A percentile compares a stretch with the other conserved stretches of the same genome.
Conservation (phyloP, 2,329 filamentous ascomycete species). For the Penicillium brevicompactum region DNA sequence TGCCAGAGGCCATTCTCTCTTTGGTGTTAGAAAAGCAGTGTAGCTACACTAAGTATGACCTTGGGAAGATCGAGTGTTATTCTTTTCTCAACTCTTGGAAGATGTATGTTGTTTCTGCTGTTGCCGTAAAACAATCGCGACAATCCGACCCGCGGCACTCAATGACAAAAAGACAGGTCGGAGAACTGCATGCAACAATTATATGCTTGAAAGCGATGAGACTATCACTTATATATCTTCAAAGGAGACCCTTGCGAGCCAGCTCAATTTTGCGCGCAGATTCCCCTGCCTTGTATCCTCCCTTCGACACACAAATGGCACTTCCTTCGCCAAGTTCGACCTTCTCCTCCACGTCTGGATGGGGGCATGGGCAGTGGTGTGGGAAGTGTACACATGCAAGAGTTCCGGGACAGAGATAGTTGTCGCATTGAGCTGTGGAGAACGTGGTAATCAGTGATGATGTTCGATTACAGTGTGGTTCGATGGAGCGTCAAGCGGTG, state of each 20-base stretch:
- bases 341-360: slow-evolving; percentile 75
- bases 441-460: slow-evolving; percentile 26
- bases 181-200: not conserved
- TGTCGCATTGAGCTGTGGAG: slow-evolving; percentile 74
- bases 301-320: slow-evolving; percentile 51
- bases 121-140: not conserved
- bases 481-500: not conserved
- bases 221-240: slow-evolving; percentile 16
- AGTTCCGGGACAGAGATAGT: slow-evolving; percentile 93
- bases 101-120: too few relatives aligned
- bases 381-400: slow-evolving; percentile 94
- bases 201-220: not conserved
- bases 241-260: slow-evolving; percentile 52
- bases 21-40: too few relatives aligned
- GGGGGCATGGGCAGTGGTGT: slow-evolving; percentile 94
- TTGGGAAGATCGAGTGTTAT: too few relatives aligned
- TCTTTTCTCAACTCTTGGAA: too few relatives aligned
- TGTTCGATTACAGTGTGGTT: not conserved
- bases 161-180: not conserved
- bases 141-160: slow-evolving; percentile 1
- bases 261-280: slow-evolving; percentile 52
- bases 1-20: too few relatives aligned
- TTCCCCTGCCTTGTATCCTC: slow-evolving; percentile 51
- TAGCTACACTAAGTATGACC: too few relatives aligned
- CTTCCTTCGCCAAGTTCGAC: slow-evolving; percentile 60